Evolutionary conservation across 805 yeast species (phyloP).

Genomic region (Kluyveromyces siamensis): DNA sequence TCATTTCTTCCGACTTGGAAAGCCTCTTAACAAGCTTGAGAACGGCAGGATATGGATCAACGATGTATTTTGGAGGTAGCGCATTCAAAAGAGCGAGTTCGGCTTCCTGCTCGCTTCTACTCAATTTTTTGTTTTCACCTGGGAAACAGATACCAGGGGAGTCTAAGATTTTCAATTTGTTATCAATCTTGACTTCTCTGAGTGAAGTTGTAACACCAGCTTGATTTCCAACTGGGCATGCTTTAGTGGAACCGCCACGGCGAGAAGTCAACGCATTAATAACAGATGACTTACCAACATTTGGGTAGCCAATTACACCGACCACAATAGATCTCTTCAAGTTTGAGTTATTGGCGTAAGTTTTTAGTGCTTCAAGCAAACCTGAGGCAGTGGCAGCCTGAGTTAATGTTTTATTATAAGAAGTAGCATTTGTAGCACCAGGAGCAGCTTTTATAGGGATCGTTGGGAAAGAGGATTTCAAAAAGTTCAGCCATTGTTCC

Average conservation of each 20-base stretch:
- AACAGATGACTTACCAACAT: constrained; percentile 92
- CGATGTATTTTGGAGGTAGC: constrained; percentile 74
- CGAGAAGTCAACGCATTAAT: constrained; percentile 81
- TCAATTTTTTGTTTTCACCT: constrained; percentile 41
- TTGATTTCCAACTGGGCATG: constrained; percentile 95
- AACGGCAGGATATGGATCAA: constrained; percentile 79
- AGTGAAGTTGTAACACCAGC: constrained; percentile 94
- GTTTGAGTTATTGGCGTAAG: constrained; percentile 75
- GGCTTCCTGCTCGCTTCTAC: constrained; percentile 68
- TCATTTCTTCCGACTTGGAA: constrained; percentile 65
- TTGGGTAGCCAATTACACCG: constrained; percentile 96
- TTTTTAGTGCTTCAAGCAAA: constrained; percentile 71
- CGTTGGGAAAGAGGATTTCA: constrained; percentile 82
- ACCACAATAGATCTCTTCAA: constrained; percentile 84
- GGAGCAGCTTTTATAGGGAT: constrained; percentile 78
- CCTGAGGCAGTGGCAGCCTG: constrained; percentile 63
- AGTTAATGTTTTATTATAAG: constrained; percentile 67
- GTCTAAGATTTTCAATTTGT: constrained; percentile 79
- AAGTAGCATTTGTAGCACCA: constrained; percentile 57
- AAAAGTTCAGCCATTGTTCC: constrained; percentile 72
- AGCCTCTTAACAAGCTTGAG: constrained; percentile 67
- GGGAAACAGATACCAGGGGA: constrained; percentile 99
- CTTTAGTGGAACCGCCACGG: constrained; percentile 56
- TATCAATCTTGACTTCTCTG: constrained; percentile 88
- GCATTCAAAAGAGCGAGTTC: constrained; percentile 83